phyloP scores from a whole-genome alignment of 495 filamentous ascomycete genomes.

The Tuber magnatum region DNA sequence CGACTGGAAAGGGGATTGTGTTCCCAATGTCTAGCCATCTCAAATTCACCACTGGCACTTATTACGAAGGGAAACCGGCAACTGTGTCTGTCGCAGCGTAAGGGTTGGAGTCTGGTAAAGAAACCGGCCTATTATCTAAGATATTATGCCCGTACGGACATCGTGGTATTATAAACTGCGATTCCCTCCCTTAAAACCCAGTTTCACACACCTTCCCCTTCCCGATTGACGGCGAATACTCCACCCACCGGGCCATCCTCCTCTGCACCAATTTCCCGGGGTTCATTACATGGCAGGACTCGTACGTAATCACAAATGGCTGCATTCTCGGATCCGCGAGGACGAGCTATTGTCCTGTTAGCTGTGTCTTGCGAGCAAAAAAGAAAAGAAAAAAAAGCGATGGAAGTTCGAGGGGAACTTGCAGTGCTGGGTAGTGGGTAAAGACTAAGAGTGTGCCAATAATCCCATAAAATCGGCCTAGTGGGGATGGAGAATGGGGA shows the following conservation, averaged over 20 bases:
- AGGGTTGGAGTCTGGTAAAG: background rate
- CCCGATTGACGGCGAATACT: constrained; percentile 50
- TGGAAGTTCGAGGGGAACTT: constrained; percentile 2
- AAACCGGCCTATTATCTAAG: background rate
- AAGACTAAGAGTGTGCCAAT: constrained; percentile 45
- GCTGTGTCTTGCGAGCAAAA: background rate
- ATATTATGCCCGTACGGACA: background rate
- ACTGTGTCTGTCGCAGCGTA: background rate
- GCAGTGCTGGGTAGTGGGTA: constrained; percentile 77
- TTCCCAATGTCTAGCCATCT: too few relatives aligned
- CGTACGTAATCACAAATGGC: constrained; percentile 79
- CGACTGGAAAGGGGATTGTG: background rate
- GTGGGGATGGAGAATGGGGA: constrained; percentile 71
- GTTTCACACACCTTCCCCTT: constrained; percentile 25
- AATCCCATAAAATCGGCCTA: constrained; percentile 85
- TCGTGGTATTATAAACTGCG: background rate
- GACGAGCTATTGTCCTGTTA: constrained; percentile 47
- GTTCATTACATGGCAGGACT: constrained; percentile 94
- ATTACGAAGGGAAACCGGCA: background rate
- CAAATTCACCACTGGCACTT: background rate
- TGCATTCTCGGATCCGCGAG: constrained; percentile 72
- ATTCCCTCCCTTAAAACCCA: constrained; percentile 19
- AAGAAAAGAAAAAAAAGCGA: background rate
- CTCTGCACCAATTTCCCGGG: constrained; percentile 67
- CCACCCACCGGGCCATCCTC: constrained; percentile 69